Percentiles rank a stretch among this genome's conserved stretches.
These are phyloP conservation scores for Psilocybe sp. DNA, from an alignment of 768 basidiomycete species.

Conservation along the genomic window DNA sequence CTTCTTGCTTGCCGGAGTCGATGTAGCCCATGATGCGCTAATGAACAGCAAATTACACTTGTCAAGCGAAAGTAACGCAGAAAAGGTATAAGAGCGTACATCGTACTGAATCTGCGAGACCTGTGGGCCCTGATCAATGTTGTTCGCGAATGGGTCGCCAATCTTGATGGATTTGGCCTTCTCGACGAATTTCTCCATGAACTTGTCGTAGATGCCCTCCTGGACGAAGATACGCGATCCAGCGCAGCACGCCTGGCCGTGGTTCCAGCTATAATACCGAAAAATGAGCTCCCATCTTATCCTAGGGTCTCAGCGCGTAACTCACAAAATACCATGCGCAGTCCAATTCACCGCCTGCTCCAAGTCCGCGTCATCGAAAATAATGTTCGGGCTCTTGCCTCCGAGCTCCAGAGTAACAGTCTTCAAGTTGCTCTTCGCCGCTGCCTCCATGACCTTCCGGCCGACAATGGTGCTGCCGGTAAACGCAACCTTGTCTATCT, in stretches of 20 bases:
- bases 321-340: constrained; percentile 63
- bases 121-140: constrained; percentile 66
- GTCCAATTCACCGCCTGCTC: constrained; percentile 71
- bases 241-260: constrained; percentile 68
- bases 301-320: constrained; percentile 1
- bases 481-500: constrained; percentile 73
- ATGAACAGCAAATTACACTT: neutral
- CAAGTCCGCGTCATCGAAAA: constrained; percentile 64
- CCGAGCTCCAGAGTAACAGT: constrained; percentile 73
- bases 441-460: constrained; percentile 67
- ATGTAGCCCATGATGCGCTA: constrained; percentile 82
- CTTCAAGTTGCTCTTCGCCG: constrained; percentile 73
- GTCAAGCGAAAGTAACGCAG: constrained; percentile 5
- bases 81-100: constrained; percentile 69
- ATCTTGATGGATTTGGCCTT: constrained; percentile 52
- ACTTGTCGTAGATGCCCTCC: constrained; percentile 72
- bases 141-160: constrained; percentile 59
- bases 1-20: constrained; percentile 63
- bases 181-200: constrained; percentile 53
- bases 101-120: constrained; percentile 66
- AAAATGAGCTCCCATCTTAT: neutral
- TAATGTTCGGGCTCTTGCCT: constrained; percentile 60
- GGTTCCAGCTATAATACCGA: constrained; percentile 25
- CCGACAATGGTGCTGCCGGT: constrained; percentile 76
- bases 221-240: constrained; percentile 86